These are phyloP conservation scores for Aspergillus incahuasiensis DNA, from an alignment of 495 filamentous ascomycete genomes.

Conservation along the genomic window DNA sequence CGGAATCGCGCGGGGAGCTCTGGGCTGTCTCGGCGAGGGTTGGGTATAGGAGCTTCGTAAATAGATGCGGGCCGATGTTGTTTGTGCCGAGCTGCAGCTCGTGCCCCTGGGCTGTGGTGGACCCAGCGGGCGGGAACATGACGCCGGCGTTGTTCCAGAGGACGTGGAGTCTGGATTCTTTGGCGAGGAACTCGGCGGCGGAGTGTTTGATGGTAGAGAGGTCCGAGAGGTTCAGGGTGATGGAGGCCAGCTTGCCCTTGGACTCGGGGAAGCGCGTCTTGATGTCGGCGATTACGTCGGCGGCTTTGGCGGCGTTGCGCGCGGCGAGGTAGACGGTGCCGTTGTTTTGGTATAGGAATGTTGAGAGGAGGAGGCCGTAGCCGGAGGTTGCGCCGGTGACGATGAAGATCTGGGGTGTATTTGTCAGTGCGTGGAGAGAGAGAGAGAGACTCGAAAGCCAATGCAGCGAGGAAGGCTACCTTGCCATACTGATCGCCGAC, in stretches of 20 bases:
- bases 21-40: background rate
- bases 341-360: slow-evolving; percentile 35
- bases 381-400: slow-evolving; percentile 41
- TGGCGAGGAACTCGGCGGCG: slow-evolving; percentile 34
- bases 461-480: too few species aligned
- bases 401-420: slow-evolving; percentile 30
- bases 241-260: slow-evolving; percentile 33
- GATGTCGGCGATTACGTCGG: slow-evolving; percentile 31
- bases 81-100: slow-evolving; percentile 48
- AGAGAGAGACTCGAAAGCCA: too few species aligned
- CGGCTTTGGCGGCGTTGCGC: slow-evolving; percentile 26
- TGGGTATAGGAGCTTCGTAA: slow-evolving; percentile 43
- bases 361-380: slow-evolving; percentile 36
- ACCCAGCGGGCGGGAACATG: slow-evolving; percentile 35
- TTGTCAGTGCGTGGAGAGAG: background rate
- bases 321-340: slow-evolving; percentile 38
- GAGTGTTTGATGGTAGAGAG: slow-evolving; percentile 39
- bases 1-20: background rate
- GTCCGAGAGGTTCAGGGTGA: slow-evolving; percentile 43
- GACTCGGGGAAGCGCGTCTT: slow-evolving; percentile 9
- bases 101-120: slow-evolving; percentile 27
- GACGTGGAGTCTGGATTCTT: slow-evolving; percentile 43
- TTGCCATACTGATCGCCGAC: slow-evolving; percentile 9
- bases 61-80: slow-evolving; percentile 44
- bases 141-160: slow-evolving; percentile 50